Evolutionary conservation across 2,329 filamentous ascomycete species (phyloP), one percentile per base, ranked within the genome.

Genomic region (Epichloe gansuensis): DNA sequence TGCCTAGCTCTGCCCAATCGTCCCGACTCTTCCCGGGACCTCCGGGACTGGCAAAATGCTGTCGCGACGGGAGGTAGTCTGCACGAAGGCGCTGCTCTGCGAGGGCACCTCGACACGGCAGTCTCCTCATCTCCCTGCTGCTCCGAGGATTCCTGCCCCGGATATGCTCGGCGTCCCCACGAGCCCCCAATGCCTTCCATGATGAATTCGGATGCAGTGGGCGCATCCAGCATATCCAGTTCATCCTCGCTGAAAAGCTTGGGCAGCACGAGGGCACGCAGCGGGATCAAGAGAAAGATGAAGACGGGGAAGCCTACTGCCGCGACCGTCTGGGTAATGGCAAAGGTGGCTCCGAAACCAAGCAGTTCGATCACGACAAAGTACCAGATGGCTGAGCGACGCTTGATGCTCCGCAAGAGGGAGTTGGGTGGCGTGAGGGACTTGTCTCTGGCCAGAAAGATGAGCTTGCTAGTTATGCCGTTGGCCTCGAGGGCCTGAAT

Each of bases 321-420:
- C 3, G 86, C 87, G 48, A 91, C 84, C 0, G 87, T 91, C 69
- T 91, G 83, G 0, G 87, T 90, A 61, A 91, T 87, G 54, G 87
- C 86, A 65, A 91, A 90, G 0, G 87, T 91, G 23, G 83, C 86
- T 3, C 75, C 86, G 60, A 91, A 90, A 0, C 81, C 85, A 44
- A 83, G 25, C 4, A 91, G 68, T 67, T 90, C 82, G 37, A 89
- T 67, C 7, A 68, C 69, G 5, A 89, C 83, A 61, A 91, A 91
- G 4, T 69, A 67, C 85, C 85, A 90, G 56, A 90, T 72, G n/a
- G 82, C 80, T 13, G 62, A 60, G 39, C 81, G 77, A n/a, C 84
- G 77, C n/a, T 71, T 68, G 34, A 88, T 69, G n/a, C 71, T 67
- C 47, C 73, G 73, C 2, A 91, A 72, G 0, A 85, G 83, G 57